phyloP scores from a whole-genome alignment of 202 grass and related monocot genomes.

The Elaeis oleifera region DNA sequence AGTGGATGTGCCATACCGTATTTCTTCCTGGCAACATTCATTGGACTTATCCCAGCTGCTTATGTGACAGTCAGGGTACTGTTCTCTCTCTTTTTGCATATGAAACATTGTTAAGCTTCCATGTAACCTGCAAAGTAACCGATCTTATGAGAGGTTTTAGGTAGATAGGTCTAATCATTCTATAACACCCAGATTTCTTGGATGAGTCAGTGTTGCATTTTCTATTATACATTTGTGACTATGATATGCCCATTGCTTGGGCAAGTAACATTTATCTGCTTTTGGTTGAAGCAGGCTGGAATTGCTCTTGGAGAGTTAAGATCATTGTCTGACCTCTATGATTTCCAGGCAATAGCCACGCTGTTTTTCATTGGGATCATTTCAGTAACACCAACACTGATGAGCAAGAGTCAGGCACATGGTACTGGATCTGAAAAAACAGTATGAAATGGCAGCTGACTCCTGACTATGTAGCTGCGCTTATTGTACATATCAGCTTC shows the following conservation, averaged over 20 bases:
- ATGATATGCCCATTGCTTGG: too few relatives aligned
- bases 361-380: constrained; percentile 86
- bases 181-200: too few relatives aligned
- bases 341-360: constrained; percentile 67
- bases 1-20: constrained; percentile 87
- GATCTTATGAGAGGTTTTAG: too few relatives aligned
- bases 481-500: constrained; percentile 59
- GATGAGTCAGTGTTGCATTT: not conserved
- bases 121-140: too few relatives aligned
- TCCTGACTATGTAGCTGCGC: not conserved
- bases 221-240: not conserved
- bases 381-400: constrained; percentile 71
- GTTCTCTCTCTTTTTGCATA: constrained; percentile 2
- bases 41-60: constrained; percentile 85
- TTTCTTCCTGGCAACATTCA: constrained; percentile 62
- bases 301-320: constrained; percentile 79
- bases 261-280: not conserved
- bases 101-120: not conserved
- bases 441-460: constrained; percentile 24
- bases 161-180: not conserved
- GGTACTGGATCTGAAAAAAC: constrained; percentile 28
- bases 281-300: constrained; percentile 50
- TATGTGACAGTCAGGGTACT: constrained; percentile 82
- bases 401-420: constrained; percentile 53
- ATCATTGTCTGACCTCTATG: constrained; percentile 75